Evolutionary conservation across 1,284 basidiomycete genomes (phyloP).

Genomic region (Grifola frondosa): DNA sequence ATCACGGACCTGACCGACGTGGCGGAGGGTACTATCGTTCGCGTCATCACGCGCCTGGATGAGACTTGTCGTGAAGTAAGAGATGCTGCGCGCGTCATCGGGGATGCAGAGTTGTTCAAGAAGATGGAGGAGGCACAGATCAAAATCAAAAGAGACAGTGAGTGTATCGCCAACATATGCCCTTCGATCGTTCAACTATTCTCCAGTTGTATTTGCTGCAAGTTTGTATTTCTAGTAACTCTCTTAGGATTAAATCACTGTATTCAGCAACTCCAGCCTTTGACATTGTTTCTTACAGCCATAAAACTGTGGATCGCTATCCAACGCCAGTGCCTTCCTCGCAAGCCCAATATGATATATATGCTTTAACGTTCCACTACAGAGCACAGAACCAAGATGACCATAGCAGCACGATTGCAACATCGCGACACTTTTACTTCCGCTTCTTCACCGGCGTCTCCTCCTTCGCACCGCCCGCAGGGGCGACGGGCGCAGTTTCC

Average conservation of each 20-base stretch:
- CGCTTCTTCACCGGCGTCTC: constrained; percentile 60
- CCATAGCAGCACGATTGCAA: constrained; percentile 14
- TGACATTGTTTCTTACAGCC: background rate
- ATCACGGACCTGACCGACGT: constrained; percentile 94
- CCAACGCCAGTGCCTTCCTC: constrained; percentile 19
- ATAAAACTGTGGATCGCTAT: background rate
- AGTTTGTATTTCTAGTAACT: constrained; percentile 76
- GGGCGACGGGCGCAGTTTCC: constrained; percentile 61
- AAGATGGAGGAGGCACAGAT: constrained; percentile 97
- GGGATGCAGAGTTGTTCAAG: constrained; percentile 91
- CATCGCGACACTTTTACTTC: constrained; percentile 35
- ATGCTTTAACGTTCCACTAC: constrained; percentile 25
- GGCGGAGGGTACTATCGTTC: constrained; percentile 95
- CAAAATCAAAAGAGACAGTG: constrained; percentile 92
- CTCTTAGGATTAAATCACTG: too few relatives aligned
- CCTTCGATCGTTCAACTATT: constrained; percentile 2
- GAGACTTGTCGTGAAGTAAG: constrained; percentile 97
- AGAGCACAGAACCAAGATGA: constrained; percentile 24
- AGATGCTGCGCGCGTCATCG: constrained; percentile 96
- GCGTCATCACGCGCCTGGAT: constrained; percentile 93
- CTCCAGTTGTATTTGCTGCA: constrained; percentile 78
- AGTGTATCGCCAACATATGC: constrained; percentile 37
- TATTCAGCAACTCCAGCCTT: background rate
- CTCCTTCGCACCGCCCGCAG: constrained; percentile 67
- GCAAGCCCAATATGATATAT: constrained; percentile 28